phyloP scores from a whole-genome alignment of 441 rosid genomes.

The Syzygium syzygioides region DNA sequence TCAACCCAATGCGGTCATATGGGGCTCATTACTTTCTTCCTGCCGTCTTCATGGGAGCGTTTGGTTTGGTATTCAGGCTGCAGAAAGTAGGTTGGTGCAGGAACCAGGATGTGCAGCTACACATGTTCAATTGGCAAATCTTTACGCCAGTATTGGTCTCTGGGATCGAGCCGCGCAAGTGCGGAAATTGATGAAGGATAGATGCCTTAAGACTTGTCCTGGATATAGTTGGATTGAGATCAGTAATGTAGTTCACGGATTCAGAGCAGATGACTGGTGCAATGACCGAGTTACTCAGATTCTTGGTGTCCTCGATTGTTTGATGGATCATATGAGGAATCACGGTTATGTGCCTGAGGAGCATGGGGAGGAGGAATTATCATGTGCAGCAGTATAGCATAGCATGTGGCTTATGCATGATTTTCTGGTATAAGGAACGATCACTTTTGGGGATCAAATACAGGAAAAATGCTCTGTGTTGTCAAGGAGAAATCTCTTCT shows the following conservation, averaged over 20 bases:
- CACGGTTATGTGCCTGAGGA: slow-evolving; percentile 20
- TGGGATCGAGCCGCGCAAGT: slow-evolving; percentile 71
- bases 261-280: slow-evolving; percentile 62
- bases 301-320: slow-evolving; percentile 33
- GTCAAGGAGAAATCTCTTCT: neutral
- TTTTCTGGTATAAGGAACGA: neutral
- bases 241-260: slow-evolving; percentile 45
- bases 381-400: neutral
- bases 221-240: slow-evolving; percentile 85
- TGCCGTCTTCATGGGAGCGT: slow-evolving; percentile 64
- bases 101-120: slow-evolving; percentile 70
- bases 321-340: slow-evolving; percentile 44
- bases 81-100: slow-evolving; percentile 53
- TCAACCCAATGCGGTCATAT: slow-evolving; percentile 39
- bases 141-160: slow-evolving; percentile 51
- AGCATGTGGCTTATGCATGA: neutral
- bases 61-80: slow-evolving; percentile 72
- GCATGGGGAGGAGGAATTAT: slow-evolving; percentile 7
- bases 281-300: slow-evolving; percentile 30
- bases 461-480: neutral
- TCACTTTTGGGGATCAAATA: neutral
- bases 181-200: slow-evolving; percentile 78
- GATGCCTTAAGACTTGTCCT: slow-evolving; percentile 49
- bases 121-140: slow-evolving; percentile 62
- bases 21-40: slow-evolving; percentile 79